phyloP scores from a whole-genome alignment of 1,284 basidiomycete species.

The Fistulina hepatica region DNA sequence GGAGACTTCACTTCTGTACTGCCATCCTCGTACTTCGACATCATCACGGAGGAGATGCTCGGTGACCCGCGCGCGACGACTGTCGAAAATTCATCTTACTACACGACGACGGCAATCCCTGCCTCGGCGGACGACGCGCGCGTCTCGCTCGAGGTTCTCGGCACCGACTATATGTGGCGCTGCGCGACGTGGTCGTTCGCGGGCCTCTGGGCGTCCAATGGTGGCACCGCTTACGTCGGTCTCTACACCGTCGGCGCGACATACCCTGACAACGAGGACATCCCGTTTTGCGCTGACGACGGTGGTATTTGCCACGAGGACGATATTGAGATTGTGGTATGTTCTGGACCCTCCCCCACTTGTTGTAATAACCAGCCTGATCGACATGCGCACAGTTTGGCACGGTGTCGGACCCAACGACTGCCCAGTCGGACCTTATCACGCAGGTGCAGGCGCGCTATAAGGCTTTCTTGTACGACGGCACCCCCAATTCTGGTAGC shows the following conservation, averaged over 20 bases:
- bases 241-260: slow-evolving; percentile 56
- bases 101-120: slow-evolving; percentile 29
- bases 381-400: slow-evolving; percentile 41
- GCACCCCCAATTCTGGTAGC: slow-evolving; percentile 45
- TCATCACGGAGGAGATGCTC: slow-evolving; percentile 35
- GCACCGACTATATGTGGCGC: slow-evolving; percentile 61
- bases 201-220: slow-evolving; percentile 47
- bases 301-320: slow-evolving; percentile 63
- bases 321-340: slow-evolving; percentile 62
- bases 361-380: slow-evolving; percentile 4
- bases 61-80: slow-evolving; percentile 35
- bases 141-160: slow-evolving; percentile 43
- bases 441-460: slow-evolving; percentile 60
- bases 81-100: slow-evolving; percentile 40
- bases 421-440: slow-evolving; percentile 44
- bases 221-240: slow-evolving; percentile 60
- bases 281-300: slow-evolving; percentile 40
- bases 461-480: slow-evolving; percentile 49
- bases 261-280: slow-evolving; percentile 51
- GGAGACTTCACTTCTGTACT: slow-evolving; percentile 24
- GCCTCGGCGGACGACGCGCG: slow-evolving; percentile 49
- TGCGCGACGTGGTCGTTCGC: slow-evolving; percentile 66
- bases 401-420: slow-evolving; percentile 45
- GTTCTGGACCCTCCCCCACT: slow-evolving; percentile 18
- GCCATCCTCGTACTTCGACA: slow-evolving; percentile 29